Conservation (phyloP, 495 filamentous ascomycete genomes). For the Neurospora intermedia region DNA sequence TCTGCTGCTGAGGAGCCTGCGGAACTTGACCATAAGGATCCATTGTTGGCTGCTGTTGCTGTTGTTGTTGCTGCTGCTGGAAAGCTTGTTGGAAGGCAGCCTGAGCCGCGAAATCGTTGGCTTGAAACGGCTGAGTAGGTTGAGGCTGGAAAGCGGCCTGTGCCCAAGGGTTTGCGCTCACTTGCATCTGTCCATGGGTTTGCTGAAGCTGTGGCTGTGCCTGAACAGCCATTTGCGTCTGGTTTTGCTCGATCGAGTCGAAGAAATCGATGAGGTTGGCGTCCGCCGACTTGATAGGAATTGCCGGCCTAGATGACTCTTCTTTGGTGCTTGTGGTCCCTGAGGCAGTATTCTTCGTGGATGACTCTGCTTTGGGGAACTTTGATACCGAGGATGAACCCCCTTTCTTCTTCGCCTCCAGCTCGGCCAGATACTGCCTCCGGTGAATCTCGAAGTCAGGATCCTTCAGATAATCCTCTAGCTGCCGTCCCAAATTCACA, state of each 20-base stretch:
- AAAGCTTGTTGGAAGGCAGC: slow-evolving; percentile 39
- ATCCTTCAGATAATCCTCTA: slow-evolving; percentile 93
- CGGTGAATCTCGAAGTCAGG: slow-evolving; percentile 93
- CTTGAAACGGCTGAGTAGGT: slow-evolving; percentile 30
- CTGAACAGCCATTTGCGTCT: slow-evolving; percentile 56
- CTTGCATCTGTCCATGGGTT: slow-evolving; percentile 17
- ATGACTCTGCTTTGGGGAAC: slow-evolving; percentile 24
- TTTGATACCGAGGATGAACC: slow-evolving; percentile 19
- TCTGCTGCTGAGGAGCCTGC: slow-evolving; percentile 36
- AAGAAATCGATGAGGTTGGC: slow-evolving; percentile 96
- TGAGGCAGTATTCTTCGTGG: slow-evolving; percentile 23
- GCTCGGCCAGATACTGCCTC: slow-evolving; percentile 78
- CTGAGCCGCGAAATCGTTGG: slow-evolving; percentile 40
- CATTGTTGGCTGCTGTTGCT: slow-evolving; percentile 14
- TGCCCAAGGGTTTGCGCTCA: slow-evolving; percentile 25
- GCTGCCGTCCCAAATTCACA: slow-evolving; percentile 72
- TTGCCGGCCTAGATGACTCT: slow-evolving; percentile 3
- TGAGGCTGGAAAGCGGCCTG: slow-evolving; percentile 20
- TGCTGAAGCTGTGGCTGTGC: slow-evolving; percentile 22
- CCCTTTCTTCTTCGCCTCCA: slow-evolving; percentile 66
- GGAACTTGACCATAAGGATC: slow-evolving; percentile 18
- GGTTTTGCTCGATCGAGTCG: slow-evolving; percentile 89
- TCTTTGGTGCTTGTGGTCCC: slow-evolving; percentile 20
- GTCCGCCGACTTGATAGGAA: slow-evolving; percentile 49
- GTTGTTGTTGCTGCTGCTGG: slow-evolving; percentile 35